Percentiles rank a stretch among this genome's conserved stretches.
Evolutionary conservation across 1,139 yeast species (phyloP).

Genomic region (Lodderomyces jiufengensis): DNA sequence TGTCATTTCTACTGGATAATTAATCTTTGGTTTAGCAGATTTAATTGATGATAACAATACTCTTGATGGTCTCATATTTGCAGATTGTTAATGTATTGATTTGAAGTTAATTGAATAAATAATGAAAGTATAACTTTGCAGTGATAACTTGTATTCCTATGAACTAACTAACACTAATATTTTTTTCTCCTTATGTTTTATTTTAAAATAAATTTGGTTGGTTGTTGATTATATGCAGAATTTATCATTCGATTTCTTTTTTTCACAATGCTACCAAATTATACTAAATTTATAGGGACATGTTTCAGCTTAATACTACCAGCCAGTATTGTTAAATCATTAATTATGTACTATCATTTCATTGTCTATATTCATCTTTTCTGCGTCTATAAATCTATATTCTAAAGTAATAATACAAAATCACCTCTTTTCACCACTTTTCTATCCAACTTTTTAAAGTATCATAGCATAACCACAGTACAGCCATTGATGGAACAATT

Average conservation of each 20-base stretch:
- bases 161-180: neutral
- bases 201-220: constrained; percentile 17
- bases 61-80: constrained; percentile 53
- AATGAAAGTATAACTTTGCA: no score
- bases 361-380: no score
- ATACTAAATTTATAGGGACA: no score
- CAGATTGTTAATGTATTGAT: neutral
- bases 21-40: constrained; percentile 18
- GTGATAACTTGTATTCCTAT: no score
- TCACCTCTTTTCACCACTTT: constrained; percentile 30
- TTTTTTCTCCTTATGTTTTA: constrained; percentile 1
- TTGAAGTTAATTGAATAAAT: no score
- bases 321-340: no score
- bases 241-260: constrained; percentile 2
- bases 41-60: constrained; percentile 49
- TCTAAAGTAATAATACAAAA: neutral
- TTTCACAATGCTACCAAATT: no score
- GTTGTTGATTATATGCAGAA: constrained; percentile 10
- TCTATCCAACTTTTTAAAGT: constrained; percentile 44
- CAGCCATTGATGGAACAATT: constrained; percentile 94
- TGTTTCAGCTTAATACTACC: no score
- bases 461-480: constrained; percentile 88
- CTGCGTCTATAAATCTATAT: constrained; percentile 2
- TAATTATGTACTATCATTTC: no score
- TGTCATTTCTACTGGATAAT: constrained; percentile 70